phyloP scores from a whole-genome alignment of 768 basidiomycete genomes.

The Pleurotus salmoneostramineus region DNA sequence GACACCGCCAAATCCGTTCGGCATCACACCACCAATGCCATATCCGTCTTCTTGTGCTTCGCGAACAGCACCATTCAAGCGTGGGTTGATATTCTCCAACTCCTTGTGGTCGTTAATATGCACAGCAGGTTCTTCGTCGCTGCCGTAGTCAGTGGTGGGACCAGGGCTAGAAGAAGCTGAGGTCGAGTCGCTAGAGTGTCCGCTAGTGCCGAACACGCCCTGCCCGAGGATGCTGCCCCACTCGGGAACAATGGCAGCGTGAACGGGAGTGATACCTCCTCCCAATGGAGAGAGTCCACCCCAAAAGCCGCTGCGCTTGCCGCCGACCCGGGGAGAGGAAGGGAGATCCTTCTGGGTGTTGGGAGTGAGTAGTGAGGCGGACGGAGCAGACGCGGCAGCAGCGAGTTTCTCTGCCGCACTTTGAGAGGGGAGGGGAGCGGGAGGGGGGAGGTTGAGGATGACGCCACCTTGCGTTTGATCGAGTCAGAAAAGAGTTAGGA shows the following conservation, averaged over 20 bases:
- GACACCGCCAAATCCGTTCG: slow-evolving; percentile 9
- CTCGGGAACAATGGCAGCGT: slow-evolving; percentile 80
- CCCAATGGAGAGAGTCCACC: slow-evolving; percentile 53
- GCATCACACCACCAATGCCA: background rate
- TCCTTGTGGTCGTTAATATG: slow-evolving; percentile 20
- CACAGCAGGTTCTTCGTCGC: slow-evolving; percentile 17
- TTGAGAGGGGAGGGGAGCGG: slow-evolving; percentile 39
- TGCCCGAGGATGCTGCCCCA: slow-evolving; percentile 12
- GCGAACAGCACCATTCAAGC: slow-evolving; percentile 39
- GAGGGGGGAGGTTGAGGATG: slow-evolving; percentile 42
- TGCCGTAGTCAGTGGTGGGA: slow-evolving; percentile 14
- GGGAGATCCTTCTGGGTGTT: slow-evolving; percentile 80
- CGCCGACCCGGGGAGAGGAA: slow-evolving; percentile 52
- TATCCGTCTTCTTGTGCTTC: slow-evolving; percentile 12
- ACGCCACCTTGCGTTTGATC: background rate
- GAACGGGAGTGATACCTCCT: slow-evolving; percentile 79
- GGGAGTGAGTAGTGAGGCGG: slow-evolving; percentile 40
- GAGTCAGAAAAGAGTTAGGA: too few relatives aligned
- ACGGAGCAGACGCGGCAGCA: slow-evolving; percentile 13
- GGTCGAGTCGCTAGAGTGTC: slow-evolving; percentile 14
- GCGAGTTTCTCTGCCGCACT: slow-evolving; percentile 34
- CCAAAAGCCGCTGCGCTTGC: slow-evolving; percentile 60
- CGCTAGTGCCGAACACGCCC: slow-evolving; percentile 10
- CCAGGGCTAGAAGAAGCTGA: slow-evolving; percentile 15
- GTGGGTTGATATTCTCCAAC: slow-evolving; percentile 81